Evolutionary conservation across 2,329 filamentous ascomycete genomes (phyloP).

Genomic region (Xylariaceae sp.): DNA sequence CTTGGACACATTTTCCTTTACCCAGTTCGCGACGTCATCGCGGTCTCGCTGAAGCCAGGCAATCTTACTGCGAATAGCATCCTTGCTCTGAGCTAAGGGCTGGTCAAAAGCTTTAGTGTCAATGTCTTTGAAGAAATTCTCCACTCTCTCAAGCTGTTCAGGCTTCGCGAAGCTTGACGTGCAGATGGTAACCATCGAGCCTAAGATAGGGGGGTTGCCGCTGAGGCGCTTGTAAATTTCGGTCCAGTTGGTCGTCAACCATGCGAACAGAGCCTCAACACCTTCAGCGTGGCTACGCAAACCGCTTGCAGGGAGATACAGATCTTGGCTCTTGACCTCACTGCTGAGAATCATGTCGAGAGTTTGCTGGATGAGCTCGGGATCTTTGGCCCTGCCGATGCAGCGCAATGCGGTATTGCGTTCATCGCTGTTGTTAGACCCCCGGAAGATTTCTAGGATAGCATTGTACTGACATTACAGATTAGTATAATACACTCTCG

Average conservation of each 20-base stretch:
- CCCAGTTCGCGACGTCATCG: constrained; percentile 63
- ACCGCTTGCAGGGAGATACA: constrained; percentile 81
- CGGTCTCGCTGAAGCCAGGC: constrained; percentile 75
- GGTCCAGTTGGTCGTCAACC: constrained; percentile 89
- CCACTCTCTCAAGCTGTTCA: constrained; percentile 70
- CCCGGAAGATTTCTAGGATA: constrained; percentile 70
- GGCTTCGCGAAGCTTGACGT: constrained; percentile 75
- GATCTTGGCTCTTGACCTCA: constrained; percentile 89
- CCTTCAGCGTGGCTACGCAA: constrained; percentile 74
- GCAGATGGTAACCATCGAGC: constrained; percentile 76
- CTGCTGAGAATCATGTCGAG: constrained; percentile 70
- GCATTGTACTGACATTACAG: constrained; percentile 59
- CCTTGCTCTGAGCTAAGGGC: constrained; percentile 82
- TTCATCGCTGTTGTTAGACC: constrained; percentile 75
- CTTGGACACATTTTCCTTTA: constrained; percentile 60
- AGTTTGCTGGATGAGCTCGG: constrained; percentile 76
- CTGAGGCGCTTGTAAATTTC: constrained; percentile 74
- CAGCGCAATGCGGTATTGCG: constrained; percentile 85
- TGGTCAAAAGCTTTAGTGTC: constrained; percentile 84
- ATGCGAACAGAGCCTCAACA: constrained; percentile 74
- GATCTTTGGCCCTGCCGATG: constrained; percentile 73
- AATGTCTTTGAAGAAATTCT: constrained; percentile 76
- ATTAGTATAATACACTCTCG: constrained; percentile 13
- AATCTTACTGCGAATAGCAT: constrained; percentile 79
- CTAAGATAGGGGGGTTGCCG: constrained; percentile 81